phyloP scores from a whole-genome alignment of 148 eudicot species.

The Amaranthus cruentus region DNA sequence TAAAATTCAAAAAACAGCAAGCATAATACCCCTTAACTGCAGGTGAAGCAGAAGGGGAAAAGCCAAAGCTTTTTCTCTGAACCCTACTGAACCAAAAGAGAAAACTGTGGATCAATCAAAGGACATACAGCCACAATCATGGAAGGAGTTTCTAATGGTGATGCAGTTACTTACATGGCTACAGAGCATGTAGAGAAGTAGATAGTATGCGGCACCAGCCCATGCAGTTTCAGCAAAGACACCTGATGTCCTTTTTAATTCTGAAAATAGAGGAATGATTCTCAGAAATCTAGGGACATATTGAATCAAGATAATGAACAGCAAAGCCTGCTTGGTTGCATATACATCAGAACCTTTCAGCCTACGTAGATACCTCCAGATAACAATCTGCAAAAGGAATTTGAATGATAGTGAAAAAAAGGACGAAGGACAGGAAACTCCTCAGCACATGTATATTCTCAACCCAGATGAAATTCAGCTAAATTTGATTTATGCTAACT shows the following conservation, averaged over 20 bases:
- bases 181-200: constrained; percentile 81
- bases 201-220: constrained; percentile 89
- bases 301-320: constrained; percentile 60
- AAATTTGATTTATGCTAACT: not conserved
- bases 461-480: not conserved
- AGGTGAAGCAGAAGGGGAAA: too few relatives aligned
- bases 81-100: not conserved
- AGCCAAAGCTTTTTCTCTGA: not conserved
- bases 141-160: not conserved
- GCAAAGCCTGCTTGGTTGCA: constrained; percentile 70
- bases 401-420: not conserved
- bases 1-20: too few relatives aligned
- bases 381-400: constrained; percentile 56
- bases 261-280: constrained; percentile 64
- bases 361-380: constrained; percentile 68
- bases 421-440: not conserved
- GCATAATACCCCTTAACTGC: too few relatives aligned
- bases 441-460: not conserved
- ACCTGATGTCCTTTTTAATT: constrained; percentile 81
- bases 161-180: constrained; percentile 62
- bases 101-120: not conserved
- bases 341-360: constrained; percentile 69
- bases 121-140: not conserved
- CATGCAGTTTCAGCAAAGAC: constrained; percentile 93
- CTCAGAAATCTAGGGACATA: constrained; percentile 65